Base-by-base conservation (phyloP, 352 stramenopile genomes). In the Phytophthora aleatoria region DNA sequence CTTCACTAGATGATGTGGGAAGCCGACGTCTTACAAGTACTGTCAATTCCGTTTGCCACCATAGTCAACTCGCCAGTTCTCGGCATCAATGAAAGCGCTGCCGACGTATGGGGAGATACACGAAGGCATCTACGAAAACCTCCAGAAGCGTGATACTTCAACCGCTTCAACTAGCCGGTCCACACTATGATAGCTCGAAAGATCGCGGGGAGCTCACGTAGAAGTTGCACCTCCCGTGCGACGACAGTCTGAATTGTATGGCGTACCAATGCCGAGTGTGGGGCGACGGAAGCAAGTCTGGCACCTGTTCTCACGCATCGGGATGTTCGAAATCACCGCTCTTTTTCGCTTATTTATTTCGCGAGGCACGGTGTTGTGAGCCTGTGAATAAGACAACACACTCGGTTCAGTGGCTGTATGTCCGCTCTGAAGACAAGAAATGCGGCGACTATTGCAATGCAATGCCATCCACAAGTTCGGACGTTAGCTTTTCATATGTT, bases 111-210 rank as follows among this genome's bases (percentile, higher is more conserved):
- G 24, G 48, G 44, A 49, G 7, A 16, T 15, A 45, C 12, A 51
- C 42, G 27, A 33, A 53, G 7, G 10, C 36, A 47, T 41, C 36
- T 15, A 49, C 11, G 30, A 50, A 68, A 67, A 50, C 36, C 30
- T 20, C 20, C 20, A 20, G 20, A 20, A 20, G 20, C 20, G 41
- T 59, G 52, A 64, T 60, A 64, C 65, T 73, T 65, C 36, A 64
- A 64, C 41, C 15, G 26, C 59, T 73, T 73, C 61, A 74, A 71
- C 47, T 61, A 75, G 67, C 56, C 67, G 67, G 68, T 76, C 64
- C 68, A 64, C 30, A 35, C 28, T 36, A 73, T 20, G 68, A 50
- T 53, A 56, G 63, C 69, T 36, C 42, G 24, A 62, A 69, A 70
- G 55, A 66, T 67, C 57, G 38, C 36, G 28, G 55, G 35, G 50